These are phyloP conservation scores for Diplotaxis tenuifolia DNA, from an alignment of 345 rosid genomes.

Conservation along the genomic window DNA sequence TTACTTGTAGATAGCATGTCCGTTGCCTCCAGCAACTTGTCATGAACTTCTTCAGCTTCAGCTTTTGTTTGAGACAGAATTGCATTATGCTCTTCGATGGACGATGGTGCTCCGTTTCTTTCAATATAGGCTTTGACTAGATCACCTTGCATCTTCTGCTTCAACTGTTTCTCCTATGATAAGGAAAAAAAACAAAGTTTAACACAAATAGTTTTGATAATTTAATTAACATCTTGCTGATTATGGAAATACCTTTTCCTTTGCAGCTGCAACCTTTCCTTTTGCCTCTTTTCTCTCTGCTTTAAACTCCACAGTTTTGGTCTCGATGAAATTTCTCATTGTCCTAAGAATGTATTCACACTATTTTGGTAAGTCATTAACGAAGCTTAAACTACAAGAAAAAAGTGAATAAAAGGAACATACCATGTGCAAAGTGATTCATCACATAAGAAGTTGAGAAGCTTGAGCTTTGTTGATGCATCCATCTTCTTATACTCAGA, in stretches of 20 bases:
- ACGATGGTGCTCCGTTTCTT: constrained; percentile 49
- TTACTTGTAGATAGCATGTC: constrained; percentile 42
- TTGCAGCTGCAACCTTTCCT: constrained; percentile 45
- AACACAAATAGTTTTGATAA: background rate
- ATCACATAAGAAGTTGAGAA: constrained; percentile 53
- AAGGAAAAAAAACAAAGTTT: background rate
- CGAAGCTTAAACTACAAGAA: background rate
- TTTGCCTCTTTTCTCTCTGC: background rate
- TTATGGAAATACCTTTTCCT: constrained; percentile 48
- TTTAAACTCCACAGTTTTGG: constrained; percentile 33
- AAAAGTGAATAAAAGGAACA: background rate
- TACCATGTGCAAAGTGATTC: constrained; percentile 48
- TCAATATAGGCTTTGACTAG: constrained; percentile 56
- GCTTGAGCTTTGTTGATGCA: constrained; percentile 40
- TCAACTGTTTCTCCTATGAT: constrained; percentile 58
- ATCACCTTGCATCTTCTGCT: constrained; percentile 56
- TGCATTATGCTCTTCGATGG: constrained; percentile 58
- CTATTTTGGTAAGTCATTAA: background rate
- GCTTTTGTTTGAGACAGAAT: constrained; percentile 52
- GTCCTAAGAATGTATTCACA: background rate
- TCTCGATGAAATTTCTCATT: constrained; percentile 12
- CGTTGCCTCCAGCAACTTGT: constrained; percentile 51
- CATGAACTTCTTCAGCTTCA: constrained; percentile 57
- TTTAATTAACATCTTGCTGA: background rate
- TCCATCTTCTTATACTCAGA: constrained; percentile 38